Percentiles rank a stretch among this genome's conserved stretches.
These are phyloP conservation scores for Berkeleyomyces rouxiae DNA, from an alignment of 2,329 filamentous ascomycete species.

Conservation along the genomic window DNA sequence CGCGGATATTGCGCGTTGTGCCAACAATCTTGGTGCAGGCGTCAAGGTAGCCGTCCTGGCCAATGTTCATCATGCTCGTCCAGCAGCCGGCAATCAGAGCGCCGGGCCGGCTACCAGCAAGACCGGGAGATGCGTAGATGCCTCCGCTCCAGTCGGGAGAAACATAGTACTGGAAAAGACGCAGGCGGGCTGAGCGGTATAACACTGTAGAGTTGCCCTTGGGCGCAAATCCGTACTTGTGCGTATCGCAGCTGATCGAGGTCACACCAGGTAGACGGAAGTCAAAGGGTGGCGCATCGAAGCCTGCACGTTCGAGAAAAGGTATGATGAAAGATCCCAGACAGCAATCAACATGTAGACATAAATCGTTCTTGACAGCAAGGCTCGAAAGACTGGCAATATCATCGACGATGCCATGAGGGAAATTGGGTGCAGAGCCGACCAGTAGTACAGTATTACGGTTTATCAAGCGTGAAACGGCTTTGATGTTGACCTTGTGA, in stretches of 20 bases:
- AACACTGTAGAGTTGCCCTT: slow-evolving; percentile 92
- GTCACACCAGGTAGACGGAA: slow-evolving; percentile 90
- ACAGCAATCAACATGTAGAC: slow-evolving; percentile 94
- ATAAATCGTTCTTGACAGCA: slow-evolving; percentile 61
- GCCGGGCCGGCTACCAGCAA: slow-evolving; percentile 81
- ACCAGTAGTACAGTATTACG: slow-evolving; percentile 87
- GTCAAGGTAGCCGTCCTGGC: slow-evolving; percentile 74
- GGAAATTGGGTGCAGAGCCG: slow-evolving; percentile 92
- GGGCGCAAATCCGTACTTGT: slow-evolving; percentile 97
- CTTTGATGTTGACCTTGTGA: slow-evolving; percentile 68
- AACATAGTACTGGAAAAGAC: slow-evolving; percentile 92
- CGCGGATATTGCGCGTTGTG: slow-evolving; percentile 64
- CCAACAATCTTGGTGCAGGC: slow-evolving; percentile 80
- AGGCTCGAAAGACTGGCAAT: slow-evolving; percentile 72
- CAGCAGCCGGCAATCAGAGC: slow-evolving; percentile 93
- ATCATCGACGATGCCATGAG: slow-evolving; percentile 94
- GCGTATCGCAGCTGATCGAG: slow-evolving; percentile 89
- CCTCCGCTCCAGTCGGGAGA: slow-evolving; percentile 89
- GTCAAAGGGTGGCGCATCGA: slow-evolving; percentile 75
- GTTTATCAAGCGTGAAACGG: slow-evolving; percentile 75
- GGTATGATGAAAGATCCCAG: slow-evolving; percentile 90
- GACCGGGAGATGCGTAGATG: slow-evolving; percentile 83
- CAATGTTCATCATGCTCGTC: slow-evolving; percentile 77
- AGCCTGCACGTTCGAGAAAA: slow-evolving; percentile 83
- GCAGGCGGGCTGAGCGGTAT: slow-evolving; percentile 64